A percentile compares a stretch with the other conserved stretches of the same genome.
Conservation (phyloP, 129 eudicot species). For the Pseudognaphalium luteoalbum region DNA sequence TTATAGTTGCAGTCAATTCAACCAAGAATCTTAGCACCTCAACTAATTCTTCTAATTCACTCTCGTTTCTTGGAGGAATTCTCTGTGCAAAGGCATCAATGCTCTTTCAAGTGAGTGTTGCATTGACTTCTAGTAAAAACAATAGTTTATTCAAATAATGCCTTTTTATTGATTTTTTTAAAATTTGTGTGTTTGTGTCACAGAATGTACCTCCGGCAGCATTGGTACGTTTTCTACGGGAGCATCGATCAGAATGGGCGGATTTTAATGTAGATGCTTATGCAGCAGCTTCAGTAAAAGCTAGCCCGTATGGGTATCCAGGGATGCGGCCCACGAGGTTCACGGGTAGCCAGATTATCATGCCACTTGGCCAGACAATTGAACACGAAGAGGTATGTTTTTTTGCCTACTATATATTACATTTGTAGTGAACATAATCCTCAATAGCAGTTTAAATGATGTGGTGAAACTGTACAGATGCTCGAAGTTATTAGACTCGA, state of each 20-base stretch:
- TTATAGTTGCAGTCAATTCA: constrained; percentile 63
- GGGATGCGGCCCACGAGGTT: constrained; percentile 80
- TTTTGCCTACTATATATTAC: background rate
- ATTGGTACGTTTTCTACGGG: constrained; percentile 85
- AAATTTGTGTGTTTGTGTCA: background rate
- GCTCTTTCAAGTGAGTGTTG: constrained; percentile 81
- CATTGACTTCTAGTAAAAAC: background rate
- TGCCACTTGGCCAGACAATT: constrained; percentile 93
- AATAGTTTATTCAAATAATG: background rate
- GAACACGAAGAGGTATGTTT: constrained; percentile 84
- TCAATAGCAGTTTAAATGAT: background rate
- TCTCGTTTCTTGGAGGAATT: constrained; percentile 68
- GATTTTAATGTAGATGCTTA: constrained; percentile 90
- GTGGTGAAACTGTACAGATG: constrained; percentile 56
- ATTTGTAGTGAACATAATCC: background rate
- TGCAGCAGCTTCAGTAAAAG: constrained; percentile 76
- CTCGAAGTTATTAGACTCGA: constrained; percentile 95
- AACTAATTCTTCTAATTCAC: constrained; percentile 35
- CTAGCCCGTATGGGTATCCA: constrained; percentile 57
- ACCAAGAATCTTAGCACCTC: constrained; percentile 50
- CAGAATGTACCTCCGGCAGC: constrained; percentile 96
- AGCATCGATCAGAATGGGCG: constrained; percentile 98
- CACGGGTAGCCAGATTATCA: constrained; percentile 89
- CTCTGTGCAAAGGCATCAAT: constrained; percentile 99
- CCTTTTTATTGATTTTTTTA: background rate